phyloP scores from a whole-genome alignment of 2,329 filamentous ascomycete genomes.

The Diplodia scrobiculata region DNA sequence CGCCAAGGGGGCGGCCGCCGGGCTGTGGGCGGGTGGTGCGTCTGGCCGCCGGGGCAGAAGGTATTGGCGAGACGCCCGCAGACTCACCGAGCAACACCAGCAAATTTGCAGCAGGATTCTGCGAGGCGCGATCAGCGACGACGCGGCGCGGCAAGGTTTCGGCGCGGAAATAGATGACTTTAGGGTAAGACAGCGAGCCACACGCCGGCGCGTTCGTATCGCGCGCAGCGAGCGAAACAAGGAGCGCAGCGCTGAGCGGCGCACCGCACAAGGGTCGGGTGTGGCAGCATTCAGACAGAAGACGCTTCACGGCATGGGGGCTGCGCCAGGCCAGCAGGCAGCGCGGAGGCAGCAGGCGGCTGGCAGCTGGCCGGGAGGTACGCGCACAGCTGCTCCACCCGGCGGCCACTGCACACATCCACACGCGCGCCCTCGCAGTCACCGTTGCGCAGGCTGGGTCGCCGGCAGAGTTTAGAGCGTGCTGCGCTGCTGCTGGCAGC shows the following conservation, averaged over 20 bases:
- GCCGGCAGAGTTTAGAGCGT: constrained; percentile 18
- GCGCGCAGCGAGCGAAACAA: constrained; percentile 22
- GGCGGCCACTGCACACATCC: not conserved
- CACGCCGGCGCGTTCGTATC: constrained; percentile 27
- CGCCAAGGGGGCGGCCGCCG: constrained; percentile 21
- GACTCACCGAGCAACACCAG: constrained; percentile 23
- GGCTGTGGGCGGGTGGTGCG: constrained; percentile 23
- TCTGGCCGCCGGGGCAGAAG: constrained; percentile 19
- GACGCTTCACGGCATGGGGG: constrained; percentile 21
- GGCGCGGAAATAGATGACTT: constrained; percentile 26
- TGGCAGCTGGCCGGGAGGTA: not conserved
- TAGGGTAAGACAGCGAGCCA: constrained; percentile 28
- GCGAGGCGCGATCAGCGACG: constrained; percentile 26
- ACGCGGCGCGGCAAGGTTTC: constrained; percentile 27
- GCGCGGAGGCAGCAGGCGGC: not conserved
- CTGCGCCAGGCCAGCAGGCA: not conserved
- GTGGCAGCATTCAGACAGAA: constrained; percentile 24
- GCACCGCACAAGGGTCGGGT: constrained; percentile 25
- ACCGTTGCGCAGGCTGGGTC: constrained; percentile 22
- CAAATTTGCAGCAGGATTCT: constrained; percentile 29
- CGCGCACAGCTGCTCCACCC: constrained; percentile 5
- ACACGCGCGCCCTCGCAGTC: not conserved
- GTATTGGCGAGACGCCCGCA: constrained; percentile 23
- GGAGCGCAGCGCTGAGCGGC: constrained; percentile 22
- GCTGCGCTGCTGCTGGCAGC: constrained; percentile 4